These are phyloP conservation scores for Parathielavia hyrcaniae DNA, from an alignment of 495 filamentous ascomycete genomes.

Conservation along the genomic window DNA sequence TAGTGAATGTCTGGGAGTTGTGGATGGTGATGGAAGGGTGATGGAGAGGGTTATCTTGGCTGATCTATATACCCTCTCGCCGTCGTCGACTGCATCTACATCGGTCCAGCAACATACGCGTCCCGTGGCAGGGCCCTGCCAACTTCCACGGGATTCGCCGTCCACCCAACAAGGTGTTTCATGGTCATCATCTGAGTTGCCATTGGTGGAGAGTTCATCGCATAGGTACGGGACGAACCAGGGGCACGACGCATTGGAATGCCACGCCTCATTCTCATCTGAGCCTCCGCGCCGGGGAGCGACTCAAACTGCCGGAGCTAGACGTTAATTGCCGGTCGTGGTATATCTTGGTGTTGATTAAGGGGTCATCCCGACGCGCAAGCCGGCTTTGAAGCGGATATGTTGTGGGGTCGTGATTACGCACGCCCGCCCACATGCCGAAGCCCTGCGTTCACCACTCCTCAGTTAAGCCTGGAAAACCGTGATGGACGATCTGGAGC, in stretches of 20 bases:
- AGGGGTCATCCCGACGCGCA: neutral
- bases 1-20: neutral
- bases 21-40: neutral
- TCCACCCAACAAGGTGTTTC: neutral
- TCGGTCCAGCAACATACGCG: neutral
- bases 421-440: constrained; percentile 6
- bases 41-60: neutral
- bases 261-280: neutral
- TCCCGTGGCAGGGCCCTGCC: neutral
- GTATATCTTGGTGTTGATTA: too few relatives aligned
- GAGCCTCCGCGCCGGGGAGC: neutral
- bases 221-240: neutral
- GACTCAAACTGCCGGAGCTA: neutral
- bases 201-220: neutral
- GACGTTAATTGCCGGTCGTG: too few relatives aligned
- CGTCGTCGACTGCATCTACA: neutral
- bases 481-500: neutral
- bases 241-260: neutral
- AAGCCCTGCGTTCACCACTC: neutral
- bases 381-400: neutral
- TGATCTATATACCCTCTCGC: neutral
- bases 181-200: neutral
- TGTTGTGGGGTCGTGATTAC: neutral
- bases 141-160: neutral
- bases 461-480: neutral